Conservation (phyloP, 805 yeast species). For the Nakazawaea pomicola region DNA sequence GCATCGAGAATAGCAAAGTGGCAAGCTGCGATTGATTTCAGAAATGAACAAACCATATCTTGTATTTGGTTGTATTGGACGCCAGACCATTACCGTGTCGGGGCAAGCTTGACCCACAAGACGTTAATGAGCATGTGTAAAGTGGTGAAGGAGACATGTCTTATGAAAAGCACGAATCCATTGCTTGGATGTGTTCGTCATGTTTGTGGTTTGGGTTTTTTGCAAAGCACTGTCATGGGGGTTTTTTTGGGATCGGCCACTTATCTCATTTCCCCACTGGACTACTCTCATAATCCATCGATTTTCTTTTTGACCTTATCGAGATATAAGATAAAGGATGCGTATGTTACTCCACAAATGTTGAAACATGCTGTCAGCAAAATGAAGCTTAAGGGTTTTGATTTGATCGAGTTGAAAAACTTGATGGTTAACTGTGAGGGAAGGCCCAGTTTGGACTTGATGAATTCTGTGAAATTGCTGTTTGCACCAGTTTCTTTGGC, state of each 20-base stretch:
- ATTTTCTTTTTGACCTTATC: conserved; percentile 67
- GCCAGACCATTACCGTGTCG: conserved; percentile 64
- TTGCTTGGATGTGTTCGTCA: conserved; percentile 85
- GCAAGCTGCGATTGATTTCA: conserved; percentile 33
- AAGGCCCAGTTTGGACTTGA: conserved; percentile 62
- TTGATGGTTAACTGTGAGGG: conserved; percentile 77
- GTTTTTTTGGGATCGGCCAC: conserved; percentile 85
- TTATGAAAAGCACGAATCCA: conserved; percentile 64
- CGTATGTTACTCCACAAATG: conserved; percentile 81
- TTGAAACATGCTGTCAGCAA: conserved; percentile 64
- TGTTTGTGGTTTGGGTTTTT: conserved; percentile 79
- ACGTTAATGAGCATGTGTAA: conserved; percentile 76
- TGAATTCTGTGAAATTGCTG: conserved; percentile 52
- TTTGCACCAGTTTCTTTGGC: conserved; percentile 63
- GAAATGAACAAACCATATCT: conserved; percentile 42
- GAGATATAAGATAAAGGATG: conserved; percentile 77
- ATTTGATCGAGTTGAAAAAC: conserved; percentile 63
- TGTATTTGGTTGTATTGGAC: conserved; percentile 67
- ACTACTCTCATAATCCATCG: conserved; percentile 69
- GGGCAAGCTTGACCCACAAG: conserved; percentile 52
- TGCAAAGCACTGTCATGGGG: conserved; percentile 82
- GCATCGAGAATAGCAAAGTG: conserved; percentile 38
- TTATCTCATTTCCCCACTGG: conserved; percentile 69
- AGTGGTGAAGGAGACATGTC: conserved; percentile 88
- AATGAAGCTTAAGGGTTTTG: conserved; percentile 56